Evolutionary conservation across 108 stramenopile genomes (phyloP).

Genomic region (Epipyxis sp.): DNA sequence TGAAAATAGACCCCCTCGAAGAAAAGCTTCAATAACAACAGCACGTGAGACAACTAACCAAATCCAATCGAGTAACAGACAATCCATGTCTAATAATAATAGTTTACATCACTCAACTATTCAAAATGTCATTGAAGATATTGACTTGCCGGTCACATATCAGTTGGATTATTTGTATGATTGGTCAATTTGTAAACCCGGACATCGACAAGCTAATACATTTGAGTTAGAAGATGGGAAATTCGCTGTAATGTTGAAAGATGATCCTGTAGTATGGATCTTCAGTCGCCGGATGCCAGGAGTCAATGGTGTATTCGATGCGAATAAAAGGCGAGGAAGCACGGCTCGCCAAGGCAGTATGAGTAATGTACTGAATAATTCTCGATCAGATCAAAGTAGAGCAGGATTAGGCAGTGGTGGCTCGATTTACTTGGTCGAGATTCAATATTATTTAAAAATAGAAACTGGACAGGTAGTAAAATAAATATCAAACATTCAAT

Average conservation of each 20-base stretch:
- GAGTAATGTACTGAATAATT: too few relatives aligned
- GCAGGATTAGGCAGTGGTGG: background rate
- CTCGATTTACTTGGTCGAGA: slow-evolving; percentile 19
- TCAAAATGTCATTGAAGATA: background rate
- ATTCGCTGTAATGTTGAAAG: background rate
- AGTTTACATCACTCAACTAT: too few relatives aligned
- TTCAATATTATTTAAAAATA: slow-evolving; percentile 13
- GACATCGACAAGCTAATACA: slow-evolving; percentile 3
- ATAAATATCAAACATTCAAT: too few relatives aligned
- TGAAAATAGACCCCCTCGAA: background rate
- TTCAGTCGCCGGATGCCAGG: slow-evolving; percentile 18
- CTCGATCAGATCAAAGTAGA: background rate
- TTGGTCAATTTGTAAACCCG: slow-evolving; percentile 7
- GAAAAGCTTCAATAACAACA: background rate
- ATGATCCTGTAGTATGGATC: slow-evolving; percentile 25
- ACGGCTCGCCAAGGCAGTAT: background rate
- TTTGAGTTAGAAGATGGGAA: background rate
- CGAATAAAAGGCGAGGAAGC: background rate
- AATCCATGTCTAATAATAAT: background rate
- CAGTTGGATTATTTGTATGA: slow-evolving; percentile 5
- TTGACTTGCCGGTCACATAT: background rate
- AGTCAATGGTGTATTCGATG: background rate
- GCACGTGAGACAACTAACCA: background rate
- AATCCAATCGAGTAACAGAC: background rate
- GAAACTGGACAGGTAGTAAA: slow-evolving; percentile 21